These are phyloP conservation scores for Cryptomeria japonica DNA, from an alignment of 75 land plant species.

Conservation along the genomic window DNA sequence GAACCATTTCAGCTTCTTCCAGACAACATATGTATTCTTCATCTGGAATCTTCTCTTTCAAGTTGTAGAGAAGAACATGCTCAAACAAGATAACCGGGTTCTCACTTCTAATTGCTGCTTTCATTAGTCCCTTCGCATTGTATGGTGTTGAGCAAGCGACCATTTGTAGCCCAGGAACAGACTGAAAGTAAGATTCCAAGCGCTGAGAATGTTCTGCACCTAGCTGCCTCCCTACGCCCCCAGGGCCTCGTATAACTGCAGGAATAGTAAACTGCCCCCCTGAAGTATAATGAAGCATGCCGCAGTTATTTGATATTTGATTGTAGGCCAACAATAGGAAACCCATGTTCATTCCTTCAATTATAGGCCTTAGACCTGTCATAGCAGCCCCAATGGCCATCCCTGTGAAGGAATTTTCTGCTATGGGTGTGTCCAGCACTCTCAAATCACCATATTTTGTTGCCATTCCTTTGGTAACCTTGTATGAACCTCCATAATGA, in stretches of 20 bases:
- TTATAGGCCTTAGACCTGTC: constrained; percentile 89
- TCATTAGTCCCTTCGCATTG: constrained; percentile 98
- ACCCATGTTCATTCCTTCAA: constrained; percentile 99
- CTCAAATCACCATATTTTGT: constrained; percentile 85
- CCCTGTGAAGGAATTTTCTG: constrained; percentile 98
- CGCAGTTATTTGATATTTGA: constrained; percentile 98
- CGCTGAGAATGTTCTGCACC: constrained; percentile 99
- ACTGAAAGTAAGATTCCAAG: constrained; percentile 95
- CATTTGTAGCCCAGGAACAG: constrained; percentile 97
- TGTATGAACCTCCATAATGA: constrained; percentile 98
- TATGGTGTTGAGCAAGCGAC: constrained; percentile 97
- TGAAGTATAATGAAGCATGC: constrained; percentile 98
- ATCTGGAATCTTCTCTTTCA: constrained; percentile 95
- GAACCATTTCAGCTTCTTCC: constrained; percentile 97
- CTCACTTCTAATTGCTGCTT: constrained; percentile 96
- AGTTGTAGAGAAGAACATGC: constrained; percentile 93
- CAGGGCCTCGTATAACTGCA: constrained; percentile 90
- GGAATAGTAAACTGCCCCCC: constrained; percentile 97
- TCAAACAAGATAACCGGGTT: constrained; percentile 97
- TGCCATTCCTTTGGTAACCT: constrained; percentile 93
- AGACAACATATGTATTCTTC: constrained; percentile 84
- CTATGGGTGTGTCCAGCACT: constrained; percentile 95
- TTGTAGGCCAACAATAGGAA: constrained; percentile 94
- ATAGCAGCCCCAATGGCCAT: constrained; percentile 98
- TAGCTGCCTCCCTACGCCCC: constrained; percentile 96